phyloP scores from a whole-genome alignment of 2,329 filamentous ascomycete species.

The Fusarium illudens region DNA sequence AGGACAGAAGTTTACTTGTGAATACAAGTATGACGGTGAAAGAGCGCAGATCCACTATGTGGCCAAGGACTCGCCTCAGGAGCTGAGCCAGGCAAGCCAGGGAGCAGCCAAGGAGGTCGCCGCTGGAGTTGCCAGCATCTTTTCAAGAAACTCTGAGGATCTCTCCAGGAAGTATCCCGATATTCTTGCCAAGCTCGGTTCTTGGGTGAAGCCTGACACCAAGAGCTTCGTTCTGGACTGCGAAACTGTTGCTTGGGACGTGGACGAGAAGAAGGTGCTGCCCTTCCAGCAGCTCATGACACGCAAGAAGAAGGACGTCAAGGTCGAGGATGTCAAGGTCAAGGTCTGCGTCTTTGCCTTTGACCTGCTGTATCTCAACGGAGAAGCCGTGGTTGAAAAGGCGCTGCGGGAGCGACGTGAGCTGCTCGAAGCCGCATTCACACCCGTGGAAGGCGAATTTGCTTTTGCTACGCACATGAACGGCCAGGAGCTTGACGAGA shows the following conservation, averaged over 20 bases:
- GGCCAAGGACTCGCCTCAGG: conserved; percentile 76
- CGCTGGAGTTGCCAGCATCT: conserved; percentile 87
- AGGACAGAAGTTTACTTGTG: conserved; percentile 93
- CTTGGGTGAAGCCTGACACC: conserved; percentile 89
- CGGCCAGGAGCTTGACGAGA: conserved; percentile 89
- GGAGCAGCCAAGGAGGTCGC: conserved; percentile 71
- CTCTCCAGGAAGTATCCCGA: conserved; percentile 98
- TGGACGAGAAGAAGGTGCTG: conserved; percentile 91
- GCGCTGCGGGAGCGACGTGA: conserved; percentile 84
- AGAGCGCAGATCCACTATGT: conserved; percentile 99
- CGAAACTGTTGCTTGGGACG: conserved; percentile 96
- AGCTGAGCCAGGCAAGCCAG: conserved; percentile 70
- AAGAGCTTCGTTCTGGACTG: conserved; percentile 98
- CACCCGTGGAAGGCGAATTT: conserved; percentile 87
- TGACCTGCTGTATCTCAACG: conserved; percentile 92
- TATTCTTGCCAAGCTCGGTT: conserved; percentile 84
- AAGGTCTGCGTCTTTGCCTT: conserved; percentile 98
- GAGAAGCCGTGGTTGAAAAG: conserved; percentile 87
- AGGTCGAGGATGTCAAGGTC: conserved; percentile 92
- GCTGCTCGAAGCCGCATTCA: conserved; percentile 77
- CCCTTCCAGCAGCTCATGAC: conserved; percentile 99
- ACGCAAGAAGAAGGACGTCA: conserved; percentile 96
- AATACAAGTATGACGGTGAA: conserved; percentile 99
- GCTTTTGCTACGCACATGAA: conserved; percentile 87
- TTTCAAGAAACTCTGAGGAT: conserved; percentile 97